Base-by-base conservation (phyloP, 176 grass and related monocot genomes). In the Lolium rigidum region DNA sequence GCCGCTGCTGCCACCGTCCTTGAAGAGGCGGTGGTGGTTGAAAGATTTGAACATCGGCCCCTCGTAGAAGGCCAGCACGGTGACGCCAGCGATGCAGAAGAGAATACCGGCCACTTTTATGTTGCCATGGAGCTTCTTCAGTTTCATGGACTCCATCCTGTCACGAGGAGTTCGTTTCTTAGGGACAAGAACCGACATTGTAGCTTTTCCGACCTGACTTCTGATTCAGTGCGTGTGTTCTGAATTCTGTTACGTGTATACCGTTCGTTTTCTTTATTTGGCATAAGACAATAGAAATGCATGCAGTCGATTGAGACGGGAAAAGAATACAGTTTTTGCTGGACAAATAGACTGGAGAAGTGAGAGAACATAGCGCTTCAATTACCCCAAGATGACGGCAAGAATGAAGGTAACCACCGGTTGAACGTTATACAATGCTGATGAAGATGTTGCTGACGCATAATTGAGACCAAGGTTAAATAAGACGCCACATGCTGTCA, bases 91-190 rank as follows among this genome's bases (percentile, higher is more conserved):
- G 17, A 90, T 5, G 70, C 92, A 93, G 48, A 95, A 74, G 9
- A 81, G 51, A 44, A 97, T 87, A 17, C 90, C 92, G 7, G 85
- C 86, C 24, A 86, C 80, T 43, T 95, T 97, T 3, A 88, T 72
- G 24, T 91, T 85, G 7, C 95, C 92, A 18, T 94, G 91, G 15
- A 83, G 69, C 56, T 71, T 93, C 11, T 37, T 93, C 71, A 97
- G 20, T 26, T 93, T 95, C 87, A 95, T 83, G 25, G 66, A 82
- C 79, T 95, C 95, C 89, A 90, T 93, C 58, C 95, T 97, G 85
- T 22, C 41, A 78, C 2, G 70, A 31, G 25, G 10, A 46, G 22
- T 24, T 22, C 4, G 26, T 69, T 62, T 78, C 50, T 78, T 47
- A 81, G 48, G 73, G 73, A 2, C 16, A 5, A 4, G 7, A 35